Conservation (phyloP, 2,329 filamentous ascomycete species). For the Colletotrichum eleusines region DNA sequence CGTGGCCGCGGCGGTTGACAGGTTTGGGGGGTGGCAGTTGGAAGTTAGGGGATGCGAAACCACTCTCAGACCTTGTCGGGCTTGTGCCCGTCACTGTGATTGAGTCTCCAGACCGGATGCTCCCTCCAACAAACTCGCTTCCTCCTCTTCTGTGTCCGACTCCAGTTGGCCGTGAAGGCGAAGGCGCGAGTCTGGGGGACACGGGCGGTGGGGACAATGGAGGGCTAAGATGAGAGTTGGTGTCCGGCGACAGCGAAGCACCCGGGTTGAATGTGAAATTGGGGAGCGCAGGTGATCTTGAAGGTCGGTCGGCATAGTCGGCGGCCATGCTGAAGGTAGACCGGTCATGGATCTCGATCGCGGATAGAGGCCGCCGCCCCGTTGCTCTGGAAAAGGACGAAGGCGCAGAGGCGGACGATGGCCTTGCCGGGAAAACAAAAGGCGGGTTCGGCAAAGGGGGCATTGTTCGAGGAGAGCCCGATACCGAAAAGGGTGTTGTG, state of each 20-base stretch:
- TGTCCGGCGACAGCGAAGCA: constrained; percentile 51
- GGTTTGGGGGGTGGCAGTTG: constrained; percentile 61
- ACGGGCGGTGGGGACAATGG: constrained; percentile 62
- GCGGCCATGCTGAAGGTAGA: constrained; percentile 47
- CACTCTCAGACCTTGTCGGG: constrained; percentile 73
- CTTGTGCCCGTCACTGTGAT: constrained; percentile 76
- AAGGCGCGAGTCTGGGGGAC: constrained; percentile 63
- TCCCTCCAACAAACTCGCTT: constrained; percentile 89
- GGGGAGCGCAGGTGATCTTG: constrained; percentile 60
- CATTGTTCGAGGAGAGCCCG: constrained; percentile 52
- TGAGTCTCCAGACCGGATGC: constrained; percentile 67
- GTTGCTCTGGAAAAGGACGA: constrained; percentile 62
- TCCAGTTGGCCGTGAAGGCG: constrained; percentile 68
- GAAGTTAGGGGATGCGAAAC: constrained; percentile 68
- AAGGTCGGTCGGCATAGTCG: constrained; percentile 46
- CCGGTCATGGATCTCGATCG: constrained; percentile 59
- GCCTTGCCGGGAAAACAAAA: constrained; percentile 71
- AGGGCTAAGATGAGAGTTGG: constrained; percentile 62
- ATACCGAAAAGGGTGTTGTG: constrained; percentile 45
- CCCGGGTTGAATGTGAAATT: constrained; percentile 70
- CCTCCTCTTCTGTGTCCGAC: constrained; percentile 84
- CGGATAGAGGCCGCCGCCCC: constrained; percentile 65
- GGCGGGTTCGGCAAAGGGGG: constrained; percentile 70
- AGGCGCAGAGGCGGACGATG: constrained; percentile 61
- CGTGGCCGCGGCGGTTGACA: constrained; percentile 74